These are phyloP conservation scores for Aspergillus hancockii DNA, from an alignment of 495 filamentous ascomycete species.

Conservation along the genomic window DNA sequence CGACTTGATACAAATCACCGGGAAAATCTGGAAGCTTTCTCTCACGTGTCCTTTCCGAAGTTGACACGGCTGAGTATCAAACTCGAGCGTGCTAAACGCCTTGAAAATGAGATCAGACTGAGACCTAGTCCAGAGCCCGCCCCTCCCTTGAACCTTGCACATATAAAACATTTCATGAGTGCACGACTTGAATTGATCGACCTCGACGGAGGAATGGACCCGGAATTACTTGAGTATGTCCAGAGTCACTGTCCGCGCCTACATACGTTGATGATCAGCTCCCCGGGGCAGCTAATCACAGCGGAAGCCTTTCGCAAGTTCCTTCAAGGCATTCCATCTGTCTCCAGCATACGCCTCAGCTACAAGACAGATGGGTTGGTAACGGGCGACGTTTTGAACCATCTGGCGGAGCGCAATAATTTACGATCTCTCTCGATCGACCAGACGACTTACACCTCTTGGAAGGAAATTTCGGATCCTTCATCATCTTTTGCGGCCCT, in stretches of 20 bases:
- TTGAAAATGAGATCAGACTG: no score
- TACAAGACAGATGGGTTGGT: background rate
- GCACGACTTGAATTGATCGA: background rate
- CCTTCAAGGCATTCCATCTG: background rate
- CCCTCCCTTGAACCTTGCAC: background rate
- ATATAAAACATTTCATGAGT: background rate
- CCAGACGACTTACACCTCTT: background rate
- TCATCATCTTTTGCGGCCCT: background rate
- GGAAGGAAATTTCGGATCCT: background rate
- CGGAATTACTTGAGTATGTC: background rate
- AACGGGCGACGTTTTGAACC: background rate
- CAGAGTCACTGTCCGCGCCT: background rate
- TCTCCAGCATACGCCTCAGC: background rate
- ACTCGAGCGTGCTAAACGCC: no score
- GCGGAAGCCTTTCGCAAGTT: background rate
- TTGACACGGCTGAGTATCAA: background rate
- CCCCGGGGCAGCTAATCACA: background rate
- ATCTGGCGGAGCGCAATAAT: background rate
- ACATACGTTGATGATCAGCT: background rate
- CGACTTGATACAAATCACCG: background rate
- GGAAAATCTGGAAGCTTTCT: background rate
- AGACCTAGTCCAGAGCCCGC: no score
- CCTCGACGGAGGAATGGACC: background rate
- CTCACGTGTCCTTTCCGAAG: background rate
- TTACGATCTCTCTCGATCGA: background rate